These are phyloP conservation scores for Monilinia vaccinii-corymbosi DNA, from an alignment of 2,329 filamentous ascomycete species.

Conservation along the genomic window DNA sequence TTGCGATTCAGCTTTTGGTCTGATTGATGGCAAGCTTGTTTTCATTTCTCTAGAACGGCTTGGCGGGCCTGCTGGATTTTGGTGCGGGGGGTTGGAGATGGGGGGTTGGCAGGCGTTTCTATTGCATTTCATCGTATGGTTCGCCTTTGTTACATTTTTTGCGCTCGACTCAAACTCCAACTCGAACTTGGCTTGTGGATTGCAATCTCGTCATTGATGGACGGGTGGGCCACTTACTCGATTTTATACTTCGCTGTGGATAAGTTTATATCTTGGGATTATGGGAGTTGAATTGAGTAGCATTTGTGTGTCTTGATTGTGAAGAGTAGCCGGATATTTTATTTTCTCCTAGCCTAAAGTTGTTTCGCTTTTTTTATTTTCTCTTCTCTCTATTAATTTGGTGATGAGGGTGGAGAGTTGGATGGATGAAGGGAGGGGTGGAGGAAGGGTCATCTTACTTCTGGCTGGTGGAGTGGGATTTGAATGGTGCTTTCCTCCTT, in stretches of 20 bases:
- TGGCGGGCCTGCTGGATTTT: constrained; percentile 8
- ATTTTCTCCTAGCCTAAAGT: constrained; percentile 2
- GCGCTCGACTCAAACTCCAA: background rate
- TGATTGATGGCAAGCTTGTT: constrained; percentile 5
- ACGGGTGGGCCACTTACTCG: background rate
- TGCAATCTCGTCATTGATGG: background rate
- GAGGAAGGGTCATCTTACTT: background rate
- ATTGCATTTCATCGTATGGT: constrained; percentile 3
- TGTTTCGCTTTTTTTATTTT: constrained; percentile 4
- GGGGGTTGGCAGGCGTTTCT: constrained; percentile 2
- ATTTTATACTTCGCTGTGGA: background rate
- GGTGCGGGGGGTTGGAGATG: background rate
- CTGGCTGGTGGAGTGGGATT: background rate
- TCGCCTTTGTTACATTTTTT: constrained; percentile 1
- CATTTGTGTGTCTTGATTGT: constrained; percentile 3
- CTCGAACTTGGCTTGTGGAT: background rate
- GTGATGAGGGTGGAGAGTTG: background rate
- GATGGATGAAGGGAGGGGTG: background rate
- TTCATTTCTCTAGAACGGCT: constrained; percentile 6
- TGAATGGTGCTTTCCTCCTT: background rate
- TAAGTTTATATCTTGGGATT: constrained; percentile 6
- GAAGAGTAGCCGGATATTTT: constrained; percentile 1
- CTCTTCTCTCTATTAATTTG: constrained; percentile 7
- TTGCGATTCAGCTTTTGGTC: constrained; percentile 9
- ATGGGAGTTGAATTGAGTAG: constrained; percentile 5